A percentile compares a stretch with the other conserved stretches of the same genome.
Evolutionary conservation across 2,329 filamentous ascomycete genomes (phyloP).

Genomic region (Fusarium concolor): DNA sequence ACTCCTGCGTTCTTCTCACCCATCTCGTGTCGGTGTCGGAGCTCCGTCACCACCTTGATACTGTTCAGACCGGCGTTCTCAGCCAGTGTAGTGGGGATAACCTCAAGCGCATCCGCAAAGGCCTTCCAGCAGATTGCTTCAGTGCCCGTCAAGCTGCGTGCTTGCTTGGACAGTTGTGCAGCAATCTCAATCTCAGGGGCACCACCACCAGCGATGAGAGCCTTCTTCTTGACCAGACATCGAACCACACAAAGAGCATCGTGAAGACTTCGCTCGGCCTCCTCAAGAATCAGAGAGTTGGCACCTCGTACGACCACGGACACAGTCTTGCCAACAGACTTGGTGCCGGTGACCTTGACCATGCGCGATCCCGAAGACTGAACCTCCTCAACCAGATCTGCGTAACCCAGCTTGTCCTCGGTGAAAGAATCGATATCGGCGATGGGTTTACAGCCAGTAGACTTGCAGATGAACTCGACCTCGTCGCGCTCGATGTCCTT

Average conservation of each 20-base stretch:
- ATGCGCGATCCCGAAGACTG: slow-evolving; percentile 89
- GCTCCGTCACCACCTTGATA: slow-evolving; percentile 97
- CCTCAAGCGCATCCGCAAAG: slow-evolving; percentile 96
- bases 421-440: slow-evolving; percentile 98
- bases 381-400: slow-evolving; percentile 93
- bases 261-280: slow-evolving; percentile 96
- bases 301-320: slow-evolving; percentile 95
- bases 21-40: slow-evolving; percentile 92
- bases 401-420: slow-evolving; percentile 95
- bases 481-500: slow-evolving; percentile 99
- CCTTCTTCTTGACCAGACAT: slow-evolving; percentile 99
- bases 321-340: slow-evolving; percentile 85
- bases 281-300: slow-evolving; percentile 93
- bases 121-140: slow-evolving; percentile 99
- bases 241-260: slow-evolving; percentile 98
- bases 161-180: slow-evolving; percentile 82
- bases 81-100: slow-evolving; percentile 94
- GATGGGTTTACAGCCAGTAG: slow-evolving; percentile 97
- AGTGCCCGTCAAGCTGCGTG: slow-evolving; percentile 86
- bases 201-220: slow-evolving; percentile 96
- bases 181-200: slow-evolving; percentile 97
- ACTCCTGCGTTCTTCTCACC: slow-evolving; percentile 97
- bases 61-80: slow-evolving; percentile 98
- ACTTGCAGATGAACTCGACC: slow-evolving; percentile 99
- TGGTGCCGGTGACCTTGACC: slow-evolving; percentile 94